These are phyloP conservation scores for Vanderwaltozyma polyspora DNA, from an alignment of 805 yeast species.

Conservation along the genomic window DNA sequence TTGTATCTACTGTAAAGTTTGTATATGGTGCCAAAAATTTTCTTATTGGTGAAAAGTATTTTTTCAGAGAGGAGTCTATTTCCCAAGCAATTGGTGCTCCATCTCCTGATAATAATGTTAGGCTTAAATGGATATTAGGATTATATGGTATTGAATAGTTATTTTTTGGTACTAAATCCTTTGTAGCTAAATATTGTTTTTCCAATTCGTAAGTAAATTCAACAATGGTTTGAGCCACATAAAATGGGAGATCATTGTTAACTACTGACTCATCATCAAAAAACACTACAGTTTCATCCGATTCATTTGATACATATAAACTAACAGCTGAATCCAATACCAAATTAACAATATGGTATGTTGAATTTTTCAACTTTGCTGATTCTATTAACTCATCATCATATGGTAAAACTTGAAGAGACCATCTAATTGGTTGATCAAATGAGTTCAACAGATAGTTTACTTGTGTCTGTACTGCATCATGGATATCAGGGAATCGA, in stretches of 20 bases:
- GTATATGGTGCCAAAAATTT: constrained; percentile 42
- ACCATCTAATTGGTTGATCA: constrained; percentile 28
- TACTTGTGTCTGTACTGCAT: constrained; percentile 4
- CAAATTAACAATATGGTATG: constrained; percentile 29
- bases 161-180: constrained; percentile 7
- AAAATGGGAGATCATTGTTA: constrained; percentile 52
- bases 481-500: constrained; percentile 4
- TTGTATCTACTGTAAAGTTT: constrained; percentile 68
- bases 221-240: constrained; percentile 41
- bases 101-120: constrained; percentile 63
- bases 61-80: constrained; percentile 41
- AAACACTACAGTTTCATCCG: constrained; percentile 28
- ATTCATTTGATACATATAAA: constrained; percentile 33
- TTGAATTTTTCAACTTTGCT: constrained; percentile 3
- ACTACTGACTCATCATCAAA: constrained; percentile 33
- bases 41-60: constrained; percentile 46
- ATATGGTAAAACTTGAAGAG: constrained; percentile 19
- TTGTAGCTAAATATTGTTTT: constrained; percentile 19
- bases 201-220: constrained; percentile 38
- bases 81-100: constrained; percentile 67
- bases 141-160: constrained; percentile 30
- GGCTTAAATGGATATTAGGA: constrained; percentile 62
- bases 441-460: constrained; percentile 21
- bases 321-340: constrained; percentile 33
- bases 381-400: constrained; percentile 10